Conservation (phyloP, 140 eudicot species). For the Oenanthe javanica region DNA sequence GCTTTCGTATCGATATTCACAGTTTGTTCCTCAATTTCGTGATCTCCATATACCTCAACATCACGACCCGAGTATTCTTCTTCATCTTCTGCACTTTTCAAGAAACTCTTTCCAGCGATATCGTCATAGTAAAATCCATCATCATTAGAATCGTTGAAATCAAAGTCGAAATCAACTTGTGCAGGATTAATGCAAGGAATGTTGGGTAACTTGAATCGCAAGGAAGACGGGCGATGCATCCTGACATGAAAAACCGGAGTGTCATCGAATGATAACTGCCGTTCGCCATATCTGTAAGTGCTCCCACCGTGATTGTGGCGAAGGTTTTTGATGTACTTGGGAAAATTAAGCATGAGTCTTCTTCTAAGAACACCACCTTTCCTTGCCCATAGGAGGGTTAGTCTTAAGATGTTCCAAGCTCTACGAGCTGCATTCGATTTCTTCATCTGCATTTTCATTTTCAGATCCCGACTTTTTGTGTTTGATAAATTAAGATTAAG, state of each 20-base stretch:
- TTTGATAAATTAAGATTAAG: background rate
- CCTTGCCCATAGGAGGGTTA: constrained; percentile 69
- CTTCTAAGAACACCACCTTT: constrained; percentile 53
- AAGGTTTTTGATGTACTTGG: constrained; percentile 33
- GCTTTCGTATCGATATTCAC: constrained; percentile 57
- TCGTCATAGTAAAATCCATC: constrained; percentile 6
- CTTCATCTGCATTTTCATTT: constrained; percentile 29
- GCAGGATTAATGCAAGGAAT: constrained; percentile 66
- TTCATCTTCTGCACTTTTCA: constrained; percentile 16
- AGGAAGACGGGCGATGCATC: constrained; percentile 68
- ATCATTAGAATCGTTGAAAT: constrained; percentile 22
- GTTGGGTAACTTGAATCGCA: constrained; percentile 53
- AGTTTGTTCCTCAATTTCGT: constrained; percentile 20
- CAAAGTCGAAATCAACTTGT: constrained; percentile 43
- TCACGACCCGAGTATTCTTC: constrained; percentile 10
- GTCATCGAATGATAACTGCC: constrained; percentile 61
- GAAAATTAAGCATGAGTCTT: constrained; percentile 27
- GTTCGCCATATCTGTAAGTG: constrained; percentile 57
- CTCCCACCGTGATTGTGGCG: constrained; percentile 17
- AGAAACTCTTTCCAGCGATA: constrained; percentile 29
- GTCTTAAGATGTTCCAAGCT: constrained; percentile 58
- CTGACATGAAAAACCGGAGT: constrained; percentile 58
- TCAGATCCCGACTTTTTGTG: background rate
- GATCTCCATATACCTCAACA: constrained; percentile 9
- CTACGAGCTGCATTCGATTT: constrained; percentile 28